Evolutionary conservation across 176 grass and related monocot genomes (phyloP), one percentile per base, ranked within the genome.

Genomic region (Cenchrus americanus): DNA sequence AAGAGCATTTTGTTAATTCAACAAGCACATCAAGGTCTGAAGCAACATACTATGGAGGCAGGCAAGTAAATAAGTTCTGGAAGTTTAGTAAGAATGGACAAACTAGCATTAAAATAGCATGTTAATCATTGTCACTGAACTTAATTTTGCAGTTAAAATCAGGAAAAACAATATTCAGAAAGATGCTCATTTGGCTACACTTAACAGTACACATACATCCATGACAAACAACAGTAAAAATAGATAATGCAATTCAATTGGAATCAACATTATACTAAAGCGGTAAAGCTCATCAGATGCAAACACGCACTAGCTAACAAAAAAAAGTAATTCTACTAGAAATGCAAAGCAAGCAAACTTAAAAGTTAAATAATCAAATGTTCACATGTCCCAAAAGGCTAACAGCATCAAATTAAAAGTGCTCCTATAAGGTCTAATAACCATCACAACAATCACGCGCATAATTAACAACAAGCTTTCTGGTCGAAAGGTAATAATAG

Each of bases 331-430:
- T 17, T 52, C 14, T 17, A 51, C 12, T 26, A 8, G 14, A 81
- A 80, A 51, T 17, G 40, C 71, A 86, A 80, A 69, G 12, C 52
- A 8, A 34, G 21, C 51, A 82, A 76, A 57, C n/a, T 51, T 65
- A 75, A 82, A 32, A 44, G 51, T 66, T 82, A 82, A 83, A 77
- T 44, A 43, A 59, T 70, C 69, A 59, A 0, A 87, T 40, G 14
- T 58, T 52, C 9, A 41, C 14, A 37, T 17, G 10, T 59, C 18
- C 5, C 3, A 84, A 63, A 81, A 54, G 26, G 48, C 41, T 37
- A 60, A 32, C 47, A 58, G 17, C 7, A 73, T 26, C 22, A 11
- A 24, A 89, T 51, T 84, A 48, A 80, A 63, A 88, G 60, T 69
- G 30, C 17, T 51, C 44, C 26, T 26, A 46, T 62, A 68, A 62